phyloP scores from a whole-genome alignment of 1,284 basidiomycete genomes.

The Polyporus tsugae region DNA sequence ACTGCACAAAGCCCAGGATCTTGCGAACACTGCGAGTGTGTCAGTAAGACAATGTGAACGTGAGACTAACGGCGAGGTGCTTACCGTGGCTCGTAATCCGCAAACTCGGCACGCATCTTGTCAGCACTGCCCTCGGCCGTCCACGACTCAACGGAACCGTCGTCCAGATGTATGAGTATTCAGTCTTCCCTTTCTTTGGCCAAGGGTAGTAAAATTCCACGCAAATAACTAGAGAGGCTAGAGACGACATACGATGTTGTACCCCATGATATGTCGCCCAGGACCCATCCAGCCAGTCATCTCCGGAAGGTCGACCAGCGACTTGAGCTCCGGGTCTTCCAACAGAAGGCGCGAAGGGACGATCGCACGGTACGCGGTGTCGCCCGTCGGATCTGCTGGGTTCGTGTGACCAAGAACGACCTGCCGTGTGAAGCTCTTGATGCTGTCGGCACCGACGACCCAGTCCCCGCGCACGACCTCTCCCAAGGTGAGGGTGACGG shows the following conservation, averaged over 20 bases:
- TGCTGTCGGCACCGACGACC: conserved; percentile 55
- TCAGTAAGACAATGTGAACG: not conserved
- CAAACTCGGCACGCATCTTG: conserved; percentile 53
- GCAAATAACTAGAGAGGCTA: too few species aligned
- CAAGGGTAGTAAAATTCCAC: too few species aligned
- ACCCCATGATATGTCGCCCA: conserved; percentile 51
- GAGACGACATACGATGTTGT: conserved; percentile 47
- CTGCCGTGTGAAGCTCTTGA: conserved; percentile 60
- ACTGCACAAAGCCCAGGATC: conserved; percentile 47
- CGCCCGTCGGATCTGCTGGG: conserved; percentile 55
- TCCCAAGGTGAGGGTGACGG: conserved; percentile 48
- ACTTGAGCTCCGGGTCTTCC: conserved; percentile 56
- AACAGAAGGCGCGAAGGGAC: conserved; percentile 56
- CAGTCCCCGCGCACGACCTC: conserved; percentile 50
- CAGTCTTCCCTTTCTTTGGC: conserved; percentile 47
- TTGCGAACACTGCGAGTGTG: conserved; percentile 46
- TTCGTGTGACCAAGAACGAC: conserved; percentile 47
- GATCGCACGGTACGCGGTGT: conserved; percentile 58
- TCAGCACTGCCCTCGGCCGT: conserved; percentile 53
- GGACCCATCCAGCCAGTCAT: conserved; percentile 56
- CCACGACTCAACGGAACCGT: conserved; percentile 56
- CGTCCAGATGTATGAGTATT: conserved; percentile 53
- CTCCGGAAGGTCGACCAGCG: conserved; percentile 49
- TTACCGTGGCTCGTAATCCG: conserved; percentile 53
- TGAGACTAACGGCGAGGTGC: conserved; percentile 16